phyloP scores from a whole-genome alignment of 495 filamentous ascomycete species.

The Neurospora intermedia region DNA sequence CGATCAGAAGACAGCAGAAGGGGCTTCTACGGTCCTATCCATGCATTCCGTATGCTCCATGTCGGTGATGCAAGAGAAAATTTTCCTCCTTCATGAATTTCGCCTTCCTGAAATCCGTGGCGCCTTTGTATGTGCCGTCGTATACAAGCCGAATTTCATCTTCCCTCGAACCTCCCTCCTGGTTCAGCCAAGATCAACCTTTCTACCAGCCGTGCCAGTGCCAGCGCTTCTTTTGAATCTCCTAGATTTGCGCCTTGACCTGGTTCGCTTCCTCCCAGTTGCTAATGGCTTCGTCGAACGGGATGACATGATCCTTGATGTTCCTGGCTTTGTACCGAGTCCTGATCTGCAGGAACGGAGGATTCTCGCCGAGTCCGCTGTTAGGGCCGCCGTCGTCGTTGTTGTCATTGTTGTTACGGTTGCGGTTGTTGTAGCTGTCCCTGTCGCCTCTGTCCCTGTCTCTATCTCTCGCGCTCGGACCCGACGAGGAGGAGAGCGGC shows the following conservation, averaged over 20 bases:
- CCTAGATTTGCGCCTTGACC: constrained; percentile 8
- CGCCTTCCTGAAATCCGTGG: background rate
- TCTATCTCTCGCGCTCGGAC: background rate
- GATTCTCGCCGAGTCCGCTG: background rate
- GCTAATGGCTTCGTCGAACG: constrained; percentile 18
- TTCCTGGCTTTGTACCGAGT: constrained; percentile 23
- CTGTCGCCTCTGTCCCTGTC: background rate
- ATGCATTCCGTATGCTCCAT: background rate
- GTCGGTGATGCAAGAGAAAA: background rate
- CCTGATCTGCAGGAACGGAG: background rate
- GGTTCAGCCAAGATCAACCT: background rate
- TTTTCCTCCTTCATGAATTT: background rate
- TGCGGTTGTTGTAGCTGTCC: constrained; percentile 3
- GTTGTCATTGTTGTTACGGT: background rate
- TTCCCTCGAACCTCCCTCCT: background rate
- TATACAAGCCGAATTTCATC: background rate
- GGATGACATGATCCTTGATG: constrained; percentile 18
- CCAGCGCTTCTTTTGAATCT: background rate
- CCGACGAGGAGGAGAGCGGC: background rate
- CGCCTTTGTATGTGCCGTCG: background rate
- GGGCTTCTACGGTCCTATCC: background rate
- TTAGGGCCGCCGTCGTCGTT: background rate
- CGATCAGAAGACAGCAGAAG: background rate
- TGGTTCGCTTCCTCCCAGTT: constrained; percentile 27
- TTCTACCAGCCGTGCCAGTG: background rate